These are phyloP conservation scores for Pilasporangium apinafurcum DNA, from an alignment of 352 stramenopile species.

Conservation along the genomic window DNA sequence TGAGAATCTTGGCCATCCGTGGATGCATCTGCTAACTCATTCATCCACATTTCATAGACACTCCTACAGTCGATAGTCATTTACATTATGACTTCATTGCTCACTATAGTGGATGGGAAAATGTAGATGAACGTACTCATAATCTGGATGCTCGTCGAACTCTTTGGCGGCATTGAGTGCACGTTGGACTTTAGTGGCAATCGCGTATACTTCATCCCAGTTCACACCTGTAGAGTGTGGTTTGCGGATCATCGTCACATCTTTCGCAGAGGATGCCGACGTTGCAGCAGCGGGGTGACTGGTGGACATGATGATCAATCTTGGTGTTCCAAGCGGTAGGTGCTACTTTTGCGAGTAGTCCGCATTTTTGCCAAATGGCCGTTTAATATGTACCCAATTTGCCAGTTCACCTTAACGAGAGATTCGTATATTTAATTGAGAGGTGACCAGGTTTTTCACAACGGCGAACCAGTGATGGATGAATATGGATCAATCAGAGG, in stretches of 20 bases:
- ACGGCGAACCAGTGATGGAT: too few relatives aligned
- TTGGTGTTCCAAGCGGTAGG: too few relatives aligned
- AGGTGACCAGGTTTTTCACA: too few relatives aligned
- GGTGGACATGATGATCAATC: too few relatives aligned
- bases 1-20: not conserved
- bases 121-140: constrained; percentile 26
- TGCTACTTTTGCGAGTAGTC: too few relatives aligned
- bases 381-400: too few relatives aligned
- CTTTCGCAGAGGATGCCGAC: not conserved
- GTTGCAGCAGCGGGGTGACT: too few relatives aligned
- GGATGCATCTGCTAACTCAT: constrained; percentile 36
- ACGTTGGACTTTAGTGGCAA: constrained; percentile 50
- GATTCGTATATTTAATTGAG: too few relatives aligned
- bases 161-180: constrained; percentile 48
- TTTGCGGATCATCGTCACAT: constrained; percentile 14
- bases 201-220: constrained; percentile 42
- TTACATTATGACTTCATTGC: not conserved
- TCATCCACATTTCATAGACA: constrained; percentile 73
- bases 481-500: too few relatives aligned
- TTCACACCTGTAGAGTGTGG: constrained; percentile 30
- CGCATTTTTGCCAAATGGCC: too few relatives aligned
- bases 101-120: not conserved
- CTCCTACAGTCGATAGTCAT: constrained; percentile 16
- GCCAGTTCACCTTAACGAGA: too few relatives aligned
- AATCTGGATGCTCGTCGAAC: constrained; percentile 52